phyloP scores from a whole-genome alignment of 2,329 filamentous ascomycete genomes.

The Paecilomyces variotii region DNA sequence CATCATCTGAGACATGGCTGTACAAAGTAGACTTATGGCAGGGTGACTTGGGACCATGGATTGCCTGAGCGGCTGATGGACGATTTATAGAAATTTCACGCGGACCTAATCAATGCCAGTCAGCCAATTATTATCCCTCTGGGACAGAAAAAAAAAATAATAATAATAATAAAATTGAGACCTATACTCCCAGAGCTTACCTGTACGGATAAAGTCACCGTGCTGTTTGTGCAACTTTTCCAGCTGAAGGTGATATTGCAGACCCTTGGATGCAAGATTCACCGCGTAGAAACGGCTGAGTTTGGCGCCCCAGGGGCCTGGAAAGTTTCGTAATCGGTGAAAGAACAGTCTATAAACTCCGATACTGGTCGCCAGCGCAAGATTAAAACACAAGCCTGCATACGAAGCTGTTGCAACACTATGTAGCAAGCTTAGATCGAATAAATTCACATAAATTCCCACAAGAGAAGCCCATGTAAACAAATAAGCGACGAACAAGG shows the following conservation, averaged over 20 bases:
- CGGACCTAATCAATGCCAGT: background rate
- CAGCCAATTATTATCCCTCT: too few species aligned
- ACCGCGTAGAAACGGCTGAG: constrained; percentile 21
- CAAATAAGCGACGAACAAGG: background rate
- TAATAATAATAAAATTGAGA: too few species aligned
- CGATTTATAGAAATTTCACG: constrained; percentile 4
- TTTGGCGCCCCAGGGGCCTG: constrained; percentile 5
- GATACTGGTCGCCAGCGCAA: constrained; percentile 18
- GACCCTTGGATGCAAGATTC: constrained; percentile 16
- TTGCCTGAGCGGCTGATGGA: constrained; percentile 5
- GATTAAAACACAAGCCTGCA: background rate
- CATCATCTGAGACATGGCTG: constrained; percentile 6
- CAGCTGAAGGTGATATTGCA: constrained; percentile 21
- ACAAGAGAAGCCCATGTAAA: background rate
- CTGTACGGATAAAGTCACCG: constrained; percentile 27
- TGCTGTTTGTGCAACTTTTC: constrained; percentile 21
- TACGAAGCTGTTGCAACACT: background rate
- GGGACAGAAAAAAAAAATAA: too few species aligned
- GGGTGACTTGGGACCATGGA: constrained; percentile 5
- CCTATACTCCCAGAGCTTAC: constrained; percentile 11
- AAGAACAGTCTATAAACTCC: constrained; percentile 25
- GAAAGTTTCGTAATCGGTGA: constrained; percentile 9
- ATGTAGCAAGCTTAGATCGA: background rate
- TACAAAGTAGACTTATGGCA: constrained; percentile 10
- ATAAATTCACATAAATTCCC: background rate